phyloP scores from a whole-genome alignment of 148 eudicot genomes.

The Vaccinium vitisidaea region DNA sequence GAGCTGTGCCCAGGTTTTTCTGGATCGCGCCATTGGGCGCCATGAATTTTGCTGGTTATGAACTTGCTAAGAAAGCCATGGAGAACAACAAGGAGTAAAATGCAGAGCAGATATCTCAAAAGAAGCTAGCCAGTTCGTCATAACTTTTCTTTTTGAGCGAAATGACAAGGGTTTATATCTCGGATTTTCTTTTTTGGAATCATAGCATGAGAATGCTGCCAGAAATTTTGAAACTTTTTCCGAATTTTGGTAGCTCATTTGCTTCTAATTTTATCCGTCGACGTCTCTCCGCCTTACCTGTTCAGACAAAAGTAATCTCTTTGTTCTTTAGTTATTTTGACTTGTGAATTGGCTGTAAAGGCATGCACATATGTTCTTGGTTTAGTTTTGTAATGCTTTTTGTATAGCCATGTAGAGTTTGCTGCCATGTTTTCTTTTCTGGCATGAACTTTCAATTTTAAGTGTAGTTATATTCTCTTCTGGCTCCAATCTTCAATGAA shows the following conservation, averaged over 20 bases:
- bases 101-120: conserved; percentile 35
- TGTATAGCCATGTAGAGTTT: conserved; percentile 7
- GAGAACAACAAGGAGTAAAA: conserved; percentile 44
- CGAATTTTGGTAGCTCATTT: conserved; percentile 7
- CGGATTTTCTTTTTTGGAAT: neutral
- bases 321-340: neutral
- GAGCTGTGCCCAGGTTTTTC: conserved; percentile 88
- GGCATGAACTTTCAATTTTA: neutral
- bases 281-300: neutral
- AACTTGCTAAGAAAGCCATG: conserved; percentile 88
- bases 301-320: neutral
- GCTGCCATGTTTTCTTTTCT: neutral
- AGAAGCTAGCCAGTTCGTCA: conserved; percentile 27
- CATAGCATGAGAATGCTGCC: conserved; percentile 19
- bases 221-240: conserved; percentile 19
- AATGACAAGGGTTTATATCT: no score
- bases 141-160: neutral
- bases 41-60: conserved; percentile 93
- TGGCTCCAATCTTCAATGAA: neutral
- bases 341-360: conserved; percentile 10
- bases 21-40: conserved; percentile 96
- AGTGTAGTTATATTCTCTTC: neutral
- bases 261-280: conserved; percentile 13
- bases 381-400: neutral
- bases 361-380: neutral